Evolutionary conservation across 441 rosid genomes (phyloP), one percentile per base, ranked within the genome.

Genomic region (Metrosideros polymorpha): DNA sequence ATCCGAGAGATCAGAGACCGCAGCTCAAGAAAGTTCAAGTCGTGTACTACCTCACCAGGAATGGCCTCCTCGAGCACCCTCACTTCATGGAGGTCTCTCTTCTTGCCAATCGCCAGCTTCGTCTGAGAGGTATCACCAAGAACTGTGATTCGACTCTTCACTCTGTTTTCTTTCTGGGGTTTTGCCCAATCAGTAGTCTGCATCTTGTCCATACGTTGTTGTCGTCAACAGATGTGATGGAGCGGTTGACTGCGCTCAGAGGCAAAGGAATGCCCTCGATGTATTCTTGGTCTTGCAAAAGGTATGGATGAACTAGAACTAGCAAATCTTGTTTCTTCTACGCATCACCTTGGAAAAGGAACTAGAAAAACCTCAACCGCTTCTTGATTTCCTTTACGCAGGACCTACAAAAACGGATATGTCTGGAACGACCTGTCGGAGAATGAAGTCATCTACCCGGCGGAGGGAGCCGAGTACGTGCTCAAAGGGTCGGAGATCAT

Each of bases 281-380:
- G n/a, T 97, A 96, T 79, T 95, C 99, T 49, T 97, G 99, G 99
- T 96, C 99, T 50, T 94, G 95, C 88, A 97, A 97, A 92, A 95
- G 99, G 99, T 96, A 86, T 12, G 45, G n/a, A 9, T 5, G 47
- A 71, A 71, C 79, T 71, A 71, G n/a, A 39, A 13, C 79, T 71
- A 32, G 79, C 77, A 39, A 30, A 63, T 32, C 15, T 53, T 55
- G 79, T 30, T 51, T 7, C 13, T 15, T 50, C 27, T 52, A 61
- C 53, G n/a, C 39, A 12, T 53, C 13, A 13, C 24, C 27, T 32
- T 32, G 18, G 8, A 47, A 35, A 15, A 24, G n/a, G n/a, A n/a
- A n/a, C n/a, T n/a, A 9, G 14, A 18, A 27, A 12, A 29, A 32
- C 32, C 30, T 77, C 14, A 17, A 12, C 32, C 82, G 42, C 85